These are phyloP conservation scores for Rhododendron griersonianum DNA, from an alignment of 148 eudicot genomes.

Conservation along the genomic window DNA sequence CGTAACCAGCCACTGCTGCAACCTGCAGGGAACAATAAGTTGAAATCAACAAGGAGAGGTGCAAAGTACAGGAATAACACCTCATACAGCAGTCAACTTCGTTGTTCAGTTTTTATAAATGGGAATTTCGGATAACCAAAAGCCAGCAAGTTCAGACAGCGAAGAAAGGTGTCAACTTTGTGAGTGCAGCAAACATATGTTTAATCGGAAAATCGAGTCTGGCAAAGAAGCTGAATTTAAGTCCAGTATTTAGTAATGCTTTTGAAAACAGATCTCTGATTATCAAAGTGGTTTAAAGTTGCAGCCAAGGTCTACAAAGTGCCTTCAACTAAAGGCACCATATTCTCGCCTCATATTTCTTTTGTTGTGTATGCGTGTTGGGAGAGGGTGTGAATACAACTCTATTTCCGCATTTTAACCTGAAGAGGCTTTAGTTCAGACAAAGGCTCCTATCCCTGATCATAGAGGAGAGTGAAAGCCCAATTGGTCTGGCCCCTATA, in stretches of 20 bases:
- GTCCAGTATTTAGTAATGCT: not conserved
- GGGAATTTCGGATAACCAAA: not conserved
- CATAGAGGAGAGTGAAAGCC: not conserved
- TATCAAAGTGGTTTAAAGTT: not conserved
- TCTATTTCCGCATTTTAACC: not conserved
- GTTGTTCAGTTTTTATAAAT: not conserved
- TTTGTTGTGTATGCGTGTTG: not conserved
- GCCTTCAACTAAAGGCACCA: not conserved
- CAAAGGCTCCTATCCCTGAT: not conserved
- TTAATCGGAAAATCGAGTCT: not conserved
- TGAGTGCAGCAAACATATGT: not conserved
- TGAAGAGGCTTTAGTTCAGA: not conserved
- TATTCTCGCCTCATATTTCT: not conserved
- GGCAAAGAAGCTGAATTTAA: not conserved
- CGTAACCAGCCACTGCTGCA: constrained; percentile 82
- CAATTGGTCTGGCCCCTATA: not conserved
- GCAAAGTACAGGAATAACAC: not conserved
- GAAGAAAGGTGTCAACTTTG: not conserved
- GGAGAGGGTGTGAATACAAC: not conserved
- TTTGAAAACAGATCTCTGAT: not conserved
- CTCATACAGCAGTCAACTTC: not conserved
- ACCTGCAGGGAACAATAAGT: constrained; percentile 44
- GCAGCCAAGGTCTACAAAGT: not conserved
- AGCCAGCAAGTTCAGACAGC: not conserved
- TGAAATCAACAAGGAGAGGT: not conserved